phyloP scores from a whole-genome alignment of 2,329 filamentous ascomycete genomes.

The Colletotrichum neosansevieriae region DNA sequence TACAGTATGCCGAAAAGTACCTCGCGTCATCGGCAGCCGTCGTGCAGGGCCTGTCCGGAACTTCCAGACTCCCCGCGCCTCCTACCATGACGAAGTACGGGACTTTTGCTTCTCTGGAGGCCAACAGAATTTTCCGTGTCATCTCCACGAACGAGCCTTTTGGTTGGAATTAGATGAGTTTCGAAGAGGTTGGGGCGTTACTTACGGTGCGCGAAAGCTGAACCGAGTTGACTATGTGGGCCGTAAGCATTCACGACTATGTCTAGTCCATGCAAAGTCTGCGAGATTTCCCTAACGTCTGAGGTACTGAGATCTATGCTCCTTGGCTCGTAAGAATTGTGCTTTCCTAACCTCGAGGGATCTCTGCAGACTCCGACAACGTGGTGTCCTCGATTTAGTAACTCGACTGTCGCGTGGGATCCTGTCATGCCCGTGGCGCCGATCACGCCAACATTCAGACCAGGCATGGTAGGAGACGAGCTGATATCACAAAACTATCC shows the following conservation, averaged over 20 bases:
- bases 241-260: constrained; percentile 18
- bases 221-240: constrained; percentile 14
- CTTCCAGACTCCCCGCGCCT: constrained; percentile 9
- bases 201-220: constrained; percentile 22
- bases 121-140: constrained; percentile 19
- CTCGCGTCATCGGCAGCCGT: constrained; percentile 21
- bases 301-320: constrained; percentile 11
- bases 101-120: constrained; percentile 7
- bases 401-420: constrained; percentile 17
- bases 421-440: constrained; percentile 24
- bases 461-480: background rate
- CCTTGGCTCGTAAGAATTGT: constrained; percentile 14
- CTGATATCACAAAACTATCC: background rate
- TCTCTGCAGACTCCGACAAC: constrained; percentile 18
- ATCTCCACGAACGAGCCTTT: constrained; percentile 16
- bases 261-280: background rate
- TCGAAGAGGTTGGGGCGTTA: background rate
- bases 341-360: background rate
- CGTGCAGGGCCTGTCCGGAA: constrained; percentile 9
- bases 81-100: constrained; percentile 23
- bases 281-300: constrained; percentile 10
- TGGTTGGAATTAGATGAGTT: fast-evolving
- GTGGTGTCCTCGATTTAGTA: constrained; percentile 9
- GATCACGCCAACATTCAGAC: constrained; percentile 10
- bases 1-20: constrained; percentile 12